These are phyloP conservation scores for Nowakowskiella sp. DNA, from an alignment of 192 early-diverging fungal species.

Conservation along the genomic window DNA sequence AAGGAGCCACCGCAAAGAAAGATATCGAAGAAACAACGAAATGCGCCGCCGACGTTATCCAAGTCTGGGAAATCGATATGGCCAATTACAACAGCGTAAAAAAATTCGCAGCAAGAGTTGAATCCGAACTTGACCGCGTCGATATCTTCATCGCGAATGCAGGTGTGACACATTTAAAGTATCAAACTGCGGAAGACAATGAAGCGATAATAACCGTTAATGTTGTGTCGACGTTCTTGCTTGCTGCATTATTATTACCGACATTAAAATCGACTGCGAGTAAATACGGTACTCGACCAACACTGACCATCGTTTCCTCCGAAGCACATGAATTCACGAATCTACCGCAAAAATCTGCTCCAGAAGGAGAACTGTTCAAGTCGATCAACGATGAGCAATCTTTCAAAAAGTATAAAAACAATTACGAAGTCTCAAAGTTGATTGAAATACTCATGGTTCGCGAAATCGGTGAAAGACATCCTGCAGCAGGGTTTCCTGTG, in stretches of 20 bases:
- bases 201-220: too few species aligned
- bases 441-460: constrained; percentile 13
- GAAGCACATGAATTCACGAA: constrained; percentile 12
- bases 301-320: constrained; percentile 5
- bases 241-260: constrained; percentile 6
- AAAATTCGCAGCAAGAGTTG: too few species aligned
- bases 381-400: constrained; percentile 2
- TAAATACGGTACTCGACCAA: constrained; percentile 3
- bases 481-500: neutral
- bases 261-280: constrained; percentile 6
- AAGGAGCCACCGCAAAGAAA: constrained; percentile 5
- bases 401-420: too few species aligned
- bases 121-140: too few species aligned
- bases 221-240: constrained; percentile 9
- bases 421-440: constrained; percentile 11
- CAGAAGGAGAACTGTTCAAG: constrained; percentile 10
- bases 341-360: neutral
- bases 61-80: too few species aligned
- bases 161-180: too few species aligned
- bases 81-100: too few species aligned
- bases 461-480: constrained; percentile 1
- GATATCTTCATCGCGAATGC: too few species aligned
- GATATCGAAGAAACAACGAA: too few species aligned
- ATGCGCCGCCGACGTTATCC: too few species aligned
- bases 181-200: too few species aligned